Evolutionary conservation across 768 basidiomycete genomes (phyloP).

Genomic region (Collybia sordida): DNA sequence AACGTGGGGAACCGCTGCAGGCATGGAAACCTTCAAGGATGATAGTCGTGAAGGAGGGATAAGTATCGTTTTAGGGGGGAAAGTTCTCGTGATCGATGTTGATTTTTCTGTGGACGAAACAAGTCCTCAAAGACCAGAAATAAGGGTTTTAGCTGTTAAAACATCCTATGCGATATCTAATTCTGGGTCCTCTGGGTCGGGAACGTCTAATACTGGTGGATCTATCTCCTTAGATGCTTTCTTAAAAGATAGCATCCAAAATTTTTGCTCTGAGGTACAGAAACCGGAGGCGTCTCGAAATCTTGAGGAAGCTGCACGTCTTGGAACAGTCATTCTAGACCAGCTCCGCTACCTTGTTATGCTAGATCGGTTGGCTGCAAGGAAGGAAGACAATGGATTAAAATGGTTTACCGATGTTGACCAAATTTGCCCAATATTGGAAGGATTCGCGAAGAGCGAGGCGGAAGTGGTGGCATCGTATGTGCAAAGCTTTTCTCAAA

Average conservation of each 20-base stretch:
- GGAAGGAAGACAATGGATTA: conserved; percentile 60
- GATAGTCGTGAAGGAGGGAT: conserved; percentile 47
- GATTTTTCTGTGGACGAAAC: conserved; percentile 53
- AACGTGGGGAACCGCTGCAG: conserved; percentile 60
- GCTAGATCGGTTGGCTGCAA: conserved; percentile 65
- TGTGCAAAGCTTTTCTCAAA: conserved; percentile 17
- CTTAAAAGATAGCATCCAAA: conserved; percentile 52
- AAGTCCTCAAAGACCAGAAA: conserved; percentile 31
- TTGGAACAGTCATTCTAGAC: conserved; percentile 48
- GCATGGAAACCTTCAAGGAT: conserved; percentile 78
- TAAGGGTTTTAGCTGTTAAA: conserved; percentile 59
- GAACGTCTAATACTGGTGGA: conserved; percentile 41
- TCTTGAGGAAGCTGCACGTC: conserved; percentile 48
- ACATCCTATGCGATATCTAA: conserved; percentile 68
- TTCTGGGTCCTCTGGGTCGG: conserved; percentile 19
- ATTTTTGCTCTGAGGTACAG: conserved; percentile 62
- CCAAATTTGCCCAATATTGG: conserved; percentile 46
- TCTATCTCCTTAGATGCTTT: conserved; percentile 64
- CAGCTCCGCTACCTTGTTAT: conserved; percentile 70
- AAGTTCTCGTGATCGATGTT: conserved; percentile 78
- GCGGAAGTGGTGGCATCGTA: conserved; percentile 54
- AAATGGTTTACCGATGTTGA: conserved; percentile 77
- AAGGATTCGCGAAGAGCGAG: conserved; percentile 52
- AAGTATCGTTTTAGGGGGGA: conserved; percentile 69
- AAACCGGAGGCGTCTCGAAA: conserved; percentile 50